Evolutionary conservation across 768 basidiomycete genomes (phyloP), one percentile per base, ranked within the genome.

Genomic region (Paxillus rubicundulus): DNA sequence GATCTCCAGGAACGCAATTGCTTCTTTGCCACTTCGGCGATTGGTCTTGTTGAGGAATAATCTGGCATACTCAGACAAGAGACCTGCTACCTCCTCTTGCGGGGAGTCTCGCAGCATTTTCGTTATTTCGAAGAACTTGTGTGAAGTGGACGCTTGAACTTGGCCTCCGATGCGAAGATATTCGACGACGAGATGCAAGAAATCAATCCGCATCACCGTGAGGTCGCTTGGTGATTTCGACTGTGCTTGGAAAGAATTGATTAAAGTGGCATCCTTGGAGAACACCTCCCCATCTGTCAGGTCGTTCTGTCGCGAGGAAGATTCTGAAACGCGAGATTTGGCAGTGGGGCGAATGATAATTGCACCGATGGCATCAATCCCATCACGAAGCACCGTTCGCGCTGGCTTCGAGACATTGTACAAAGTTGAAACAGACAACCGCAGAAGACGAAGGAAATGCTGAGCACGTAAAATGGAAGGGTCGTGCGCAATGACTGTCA

Each of bases 401-500:
- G 85, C 74, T 2, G 75, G 70, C 1, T 70, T 64, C 1, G 86
- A 85, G 5, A 74, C 73, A 44, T 84, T 70, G 61, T 84, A 86
- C 5, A 90, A 69, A 49, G 77, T 64, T 4, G 84, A 82, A 0
- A 79, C 69, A 43, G 87, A 69, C 37, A 76, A 72, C 9, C 81
- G 79, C 16, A 92, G 72, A 24, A 87, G 71, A 5, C 76, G 75
- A 38, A 92, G 70, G 68, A 90, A 90, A 49, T 84, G 76, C 56
- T 89, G 81, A 2, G 88, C 84, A 18, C 88, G 82, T 20, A 79
- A 67, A 43, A 83, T 83, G 5, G 78, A 74, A 14, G 84, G 76
- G 63, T 89, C 84, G 57, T 89, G 85, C 6, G 87, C 88, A 49
- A 92, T 87, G 53, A 92, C 84, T 1, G 89, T 91, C 28, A 90